Evolutionary conservation across 345 rosid species (phyloP).

Genomic region (Corchorus olitorius): DNA sequence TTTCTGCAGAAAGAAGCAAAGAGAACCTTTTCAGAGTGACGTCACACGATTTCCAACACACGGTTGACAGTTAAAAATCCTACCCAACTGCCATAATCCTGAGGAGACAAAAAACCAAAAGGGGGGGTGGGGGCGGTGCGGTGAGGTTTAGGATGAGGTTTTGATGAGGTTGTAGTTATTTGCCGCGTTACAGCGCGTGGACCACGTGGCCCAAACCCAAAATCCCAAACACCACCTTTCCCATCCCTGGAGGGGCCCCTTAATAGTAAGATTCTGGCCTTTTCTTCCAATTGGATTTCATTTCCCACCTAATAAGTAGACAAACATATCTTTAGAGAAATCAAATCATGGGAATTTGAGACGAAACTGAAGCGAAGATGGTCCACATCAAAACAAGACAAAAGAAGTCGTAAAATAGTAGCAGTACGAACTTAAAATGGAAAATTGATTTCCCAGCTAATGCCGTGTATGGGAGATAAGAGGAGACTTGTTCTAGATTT

Average conservation of each 20-base stretch:
- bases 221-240: too few species aligned
- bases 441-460: not conserved
- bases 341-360: too few species aligned
- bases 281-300: not conserved
- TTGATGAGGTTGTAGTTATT: not conserved
- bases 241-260: not conserved
- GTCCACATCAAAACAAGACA: not conserved
- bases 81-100: constrained; percentile 17
- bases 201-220: not conserved
- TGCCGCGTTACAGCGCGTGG: constrained; percentile 15
- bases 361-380: not conserved
- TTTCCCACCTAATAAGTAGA: not conserved
- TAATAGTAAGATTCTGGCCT: not conserved
- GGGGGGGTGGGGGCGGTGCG: constrained; percentile 5
- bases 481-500: too few species aligned
- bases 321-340: too few species aligned
- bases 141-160: not conserved
- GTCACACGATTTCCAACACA: constrained; percentile 17
- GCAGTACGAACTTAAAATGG: not conserved
- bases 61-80: constrained; percentile 25
- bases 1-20: not conserved
- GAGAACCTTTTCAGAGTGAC: not conserved
- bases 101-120: not conserved
- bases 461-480: not conserved
- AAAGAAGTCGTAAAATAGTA: not conserved